phyloP scores from a whole-genome alignment of 208 protist species.

The Leishmania aethiopica region DNA sequence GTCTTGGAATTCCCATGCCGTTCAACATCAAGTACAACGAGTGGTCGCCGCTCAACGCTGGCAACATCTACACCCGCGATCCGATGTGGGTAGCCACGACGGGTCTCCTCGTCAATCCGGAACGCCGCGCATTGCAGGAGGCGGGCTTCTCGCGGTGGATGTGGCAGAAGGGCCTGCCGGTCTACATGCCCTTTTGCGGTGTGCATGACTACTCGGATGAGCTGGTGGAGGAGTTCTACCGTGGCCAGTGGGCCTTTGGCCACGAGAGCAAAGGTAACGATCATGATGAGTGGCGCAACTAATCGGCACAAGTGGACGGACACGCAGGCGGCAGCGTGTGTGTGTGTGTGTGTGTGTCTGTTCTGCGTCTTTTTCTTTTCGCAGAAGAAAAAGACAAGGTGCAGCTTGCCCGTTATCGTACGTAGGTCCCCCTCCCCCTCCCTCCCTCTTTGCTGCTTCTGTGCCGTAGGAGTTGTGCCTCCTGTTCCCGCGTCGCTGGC shows the following conservation, averaged over 20 bases:
- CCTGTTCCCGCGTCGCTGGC: neutral
- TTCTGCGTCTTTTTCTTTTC: neutral
- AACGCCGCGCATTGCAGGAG: slow-evolving; percentile 76
- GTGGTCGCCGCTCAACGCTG: slow-evolving; percentile 69
- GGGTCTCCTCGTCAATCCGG: slow-evolving; percentile 78
- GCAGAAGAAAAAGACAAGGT: neutral
- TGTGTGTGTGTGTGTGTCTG: neutral
- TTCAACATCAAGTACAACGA: slow-evolving; percentile 90
- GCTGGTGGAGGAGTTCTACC: slow-evolving; percentile 91
- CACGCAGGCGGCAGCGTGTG: neutral
- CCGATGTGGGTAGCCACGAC: slow-evolving; percentile 83
- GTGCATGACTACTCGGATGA: slow-evolving; percentile 90
- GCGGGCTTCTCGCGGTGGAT: slow-evolving; percentile 88
- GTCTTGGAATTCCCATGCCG: slow-evolving; percentile 71
- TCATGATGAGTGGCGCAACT: slow-evolving; percentile 90
- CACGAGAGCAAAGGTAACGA: slow-evolving; percentile 88
- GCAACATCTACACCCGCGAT: slow-evolving; percentile 72
- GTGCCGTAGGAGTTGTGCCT: neutral
- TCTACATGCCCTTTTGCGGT: slow-evolving; percentile 89
- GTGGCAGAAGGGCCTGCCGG: slow-evolving; percentile 80
- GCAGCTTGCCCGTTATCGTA: neutral
- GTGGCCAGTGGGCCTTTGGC: slow-evolving; percentile 88
- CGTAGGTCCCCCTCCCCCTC: neutral
- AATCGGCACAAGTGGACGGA: neutral
- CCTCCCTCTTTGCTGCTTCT: neutral